phyloP scores from a whole-genome alignment of 2,329 filamentous ascomycete species.

The Paraphaeosphaeria minitans region DNA sequence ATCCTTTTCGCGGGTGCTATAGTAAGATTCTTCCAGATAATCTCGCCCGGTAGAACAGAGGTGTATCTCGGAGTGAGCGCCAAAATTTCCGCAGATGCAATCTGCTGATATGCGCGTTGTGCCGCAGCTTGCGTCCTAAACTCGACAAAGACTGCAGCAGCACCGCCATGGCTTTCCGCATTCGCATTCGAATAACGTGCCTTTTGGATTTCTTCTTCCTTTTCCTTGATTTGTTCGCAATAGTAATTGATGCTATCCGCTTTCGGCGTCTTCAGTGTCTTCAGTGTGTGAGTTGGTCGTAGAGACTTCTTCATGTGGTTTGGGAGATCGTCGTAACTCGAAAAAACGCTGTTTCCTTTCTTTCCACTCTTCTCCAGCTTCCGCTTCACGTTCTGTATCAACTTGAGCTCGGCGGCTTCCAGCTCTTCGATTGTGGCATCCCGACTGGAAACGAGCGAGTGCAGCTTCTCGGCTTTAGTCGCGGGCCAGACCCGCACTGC shows the following conservation, averaged over 20 bases:
- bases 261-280: slow-evolving; percentile 65
- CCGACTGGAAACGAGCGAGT: slow-evolving; percentile 80
- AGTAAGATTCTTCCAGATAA: slow-evolving; percentile 85
- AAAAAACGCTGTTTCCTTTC: slow-evolving; percentile 57
- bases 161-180: slow-evolving; percentile 60
- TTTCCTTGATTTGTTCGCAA: slow-evolving; percentile 74
- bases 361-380: slow-evolving; percentile 67
- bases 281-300: slow-evolving; percentile 44
- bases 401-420: slow-evolving; percentile 83
- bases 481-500: slow-evolving; percentile 86
- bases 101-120: slow-evolving; percentile 77
- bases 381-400: slow-evolving; percentile 79
- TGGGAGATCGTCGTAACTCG: slow-evolving; percentile 57
- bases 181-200: slow-evolving; percentile 70
- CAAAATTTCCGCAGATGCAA: slow-evolving; percentile 54
- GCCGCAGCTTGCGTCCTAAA: slow-evolving; percentile 83
- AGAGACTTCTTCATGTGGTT: slow-evolving; percentile 68
- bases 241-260: slow-evolving; percentile 95
- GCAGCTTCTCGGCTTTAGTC: slow-evolving; percentile 75
- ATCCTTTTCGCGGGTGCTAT: slow-evolving; percentile 83
- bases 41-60: slow-evolving; percentile 78
- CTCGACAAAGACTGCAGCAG: slow-evolving; percentile 87
- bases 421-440: slow-evolving; percentile 80
- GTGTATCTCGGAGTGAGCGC: slow-evolving; percentile 86
- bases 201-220: slow-evolving; percentile 72